Conservation (phyloP, 1,284 basidiomycete species). For the Irpex sp. region DNA sequence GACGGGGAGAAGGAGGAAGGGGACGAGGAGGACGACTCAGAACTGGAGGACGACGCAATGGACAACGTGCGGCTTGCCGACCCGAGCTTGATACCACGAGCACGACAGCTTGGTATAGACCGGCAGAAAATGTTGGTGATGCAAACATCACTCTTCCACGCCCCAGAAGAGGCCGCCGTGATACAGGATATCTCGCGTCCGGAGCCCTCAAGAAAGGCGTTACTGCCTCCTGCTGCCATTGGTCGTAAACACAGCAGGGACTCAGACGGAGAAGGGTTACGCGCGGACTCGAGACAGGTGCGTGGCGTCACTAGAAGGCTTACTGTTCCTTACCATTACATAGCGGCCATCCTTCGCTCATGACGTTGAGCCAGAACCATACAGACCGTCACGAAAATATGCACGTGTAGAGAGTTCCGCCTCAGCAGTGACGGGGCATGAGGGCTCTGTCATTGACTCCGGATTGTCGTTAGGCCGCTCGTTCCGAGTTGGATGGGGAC, state of each 20-base stretch:
- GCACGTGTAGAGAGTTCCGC: conserved; percentile 61
- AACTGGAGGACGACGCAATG: conserved; percentile 20
- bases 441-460: conserved; percentile 73
- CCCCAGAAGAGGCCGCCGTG: conserved; percentile 65
- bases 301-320: conserved; percentile 17
- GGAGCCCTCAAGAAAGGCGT: conserved; percentile 18
- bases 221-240: conserved; percentile 31
- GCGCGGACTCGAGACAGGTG: conserved; percentile 65
- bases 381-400: conserved; percentile 70
- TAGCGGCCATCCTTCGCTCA: conserved; percentile 78
- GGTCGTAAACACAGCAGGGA: conserved; percentile 75
- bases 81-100: conserved; percentile 50
- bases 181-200: conserved; percentile 39
- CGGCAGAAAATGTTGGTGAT: conserved; percentile 86
- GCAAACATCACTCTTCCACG: conserved; percentile 84
- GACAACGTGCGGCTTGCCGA: conserved; percentile 24
- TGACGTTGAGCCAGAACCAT: conserved; percentile 58
- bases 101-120: conserved; percentile 70
- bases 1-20: conserved; percentile 16
- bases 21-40: conserved; percentile 15
- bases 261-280: conserved; percentile 63
- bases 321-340: conserved; percentile 1
- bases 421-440: conserved; percentile 61
- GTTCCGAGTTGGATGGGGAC: conserved; percentile 91
- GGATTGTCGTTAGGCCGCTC: conserved; percentile 85